Percentiles rank a stretch among this genome's conserved stretches.
These are phyloP conservation scores for Colletotrichum echinochloae DNA, from an alignment of 2,329 filamentous ascomycete genomes.

Conservation along the genomic window DNA sequence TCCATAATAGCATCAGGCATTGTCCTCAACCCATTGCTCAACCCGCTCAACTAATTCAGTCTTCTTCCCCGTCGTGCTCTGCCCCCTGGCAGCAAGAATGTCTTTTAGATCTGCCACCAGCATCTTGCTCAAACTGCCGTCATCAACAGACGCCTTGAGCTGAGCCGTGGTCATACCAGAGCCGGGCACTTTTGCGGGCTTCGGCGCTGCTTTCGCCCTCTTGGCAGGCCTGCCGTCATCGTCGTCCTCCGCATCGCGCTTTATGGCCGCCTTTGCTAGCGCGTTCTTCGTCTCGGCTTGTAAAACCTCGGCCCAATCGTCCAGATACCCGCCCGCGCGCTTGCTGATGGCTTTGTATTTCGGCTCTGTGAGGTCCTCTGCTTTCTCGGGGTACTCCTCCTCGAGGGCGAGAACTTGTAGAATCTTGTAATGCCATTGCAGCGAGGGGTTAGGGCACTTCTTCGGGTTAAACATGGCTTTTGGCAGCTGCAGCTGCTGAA, in stretches of 20 bases:
- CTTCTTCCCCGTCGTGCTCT: constrained; percentile 65
- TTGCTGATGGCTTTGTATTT: constrained; percentile 91
- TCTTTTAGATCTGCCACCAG: constrained; percentile 66
- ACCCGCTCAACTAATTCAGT: constrained; percentile 66
- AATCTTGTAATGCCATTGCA: constrained; percentile 98
- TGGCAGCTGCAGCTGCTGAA: constrained; percentile 90
- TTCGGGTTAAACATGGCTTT: constrained; percentile 85
- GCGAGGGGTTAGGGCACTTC: constrained; percentile 89
- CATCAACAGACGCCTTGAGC: constrained; percentile 58
- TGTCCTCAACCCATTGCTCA: constrained; percentile 68
- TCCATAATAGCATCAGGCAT: constrained; percentile 44
- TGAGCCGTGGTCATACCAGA: constrained; percentile 58
- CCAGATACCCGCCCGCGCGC: constrained; percentile 81
- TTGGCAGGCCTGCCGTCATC: constrained; percentile 60
- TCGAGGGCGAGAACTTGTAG: constrained; percentile 91
- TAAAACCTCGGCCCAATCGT: constrained; percentile 80
- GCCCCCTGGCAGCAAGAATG: constrained; percentile 59
- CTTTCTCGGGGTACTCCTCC: constrained; percentile 84
- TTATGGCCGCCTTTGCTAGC: constrained; percentile 57
- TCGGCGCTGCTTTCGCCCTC: constrained; percentile 52
- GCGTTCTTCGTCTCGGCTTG: constrained; percentile 63
- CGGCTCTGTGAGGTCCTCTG: constrained; percentile 83
- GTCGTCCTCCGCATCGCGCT: constrained; percentile 64
- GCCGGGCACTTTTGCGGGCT: constrained; percentile 48
- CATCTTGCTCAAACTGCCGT: constrained; percentile 64